Conservation (phyloP, 305 asterid genomes). For the Fraxinus sp. region DNA sequence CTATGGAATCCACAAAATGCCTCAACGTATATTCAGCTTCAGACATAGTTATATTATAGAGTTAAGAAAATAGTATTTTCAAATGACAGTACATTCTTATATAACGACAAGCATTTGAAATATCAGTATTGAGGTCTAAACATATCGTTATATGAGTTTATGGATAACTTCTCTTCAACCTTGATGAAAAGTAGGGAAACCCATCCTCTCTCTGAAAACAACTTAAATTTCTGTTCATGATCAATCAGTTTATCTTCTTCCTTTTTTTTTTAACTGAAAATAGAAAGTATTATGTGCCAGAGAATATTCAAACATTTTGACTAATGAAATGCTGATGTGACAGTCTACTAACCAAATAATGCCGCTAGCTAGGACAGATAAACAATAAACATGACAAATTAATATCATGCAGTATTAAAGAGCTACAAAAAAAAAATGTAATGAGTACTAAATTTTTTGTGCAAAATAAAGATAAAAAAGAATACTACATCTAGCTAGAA, state of each 20-base stretch:
- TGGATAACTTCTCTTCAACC: not conserved
- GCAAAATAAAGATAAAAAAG: not conserved
- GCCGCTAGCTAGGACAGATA: not conserved
- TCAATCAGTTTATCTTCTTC: not conserved
- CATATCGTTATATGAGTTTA: not conserved
- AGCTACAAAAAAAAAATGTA: not conserved
- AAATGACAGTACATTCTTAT: not conserved
- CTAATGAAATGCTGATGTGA: not conserved
- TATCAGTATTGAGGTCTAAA: not conserved
- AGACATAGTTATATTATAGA: not conserved
- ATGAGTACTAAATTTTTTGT: not conserved
- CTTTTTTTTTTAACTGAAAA: not conserved
- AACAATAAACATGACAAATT: not conserved
- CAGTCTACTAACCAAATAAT: not conserved
- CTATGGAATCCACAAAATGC: slow-evolving; percentile 1
- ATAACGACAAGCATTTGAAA: not conserved
- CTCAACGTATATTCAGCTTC: not conserved
- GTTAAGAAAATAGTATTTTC: not conserved
- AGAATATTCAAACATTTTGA: not conserved
- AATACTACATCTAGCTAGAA: not conserved
- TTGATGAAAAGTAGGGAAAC: not conserved
- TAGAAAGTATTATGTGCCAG: not conserved
- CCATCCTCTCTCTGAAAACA: not conserved
- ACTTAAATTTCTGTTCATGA: not conserved
- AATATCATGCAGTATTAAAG: not conserved